Conservation (phyloP, 208 protist species). For the Trichomonas gallinae region DNA sequence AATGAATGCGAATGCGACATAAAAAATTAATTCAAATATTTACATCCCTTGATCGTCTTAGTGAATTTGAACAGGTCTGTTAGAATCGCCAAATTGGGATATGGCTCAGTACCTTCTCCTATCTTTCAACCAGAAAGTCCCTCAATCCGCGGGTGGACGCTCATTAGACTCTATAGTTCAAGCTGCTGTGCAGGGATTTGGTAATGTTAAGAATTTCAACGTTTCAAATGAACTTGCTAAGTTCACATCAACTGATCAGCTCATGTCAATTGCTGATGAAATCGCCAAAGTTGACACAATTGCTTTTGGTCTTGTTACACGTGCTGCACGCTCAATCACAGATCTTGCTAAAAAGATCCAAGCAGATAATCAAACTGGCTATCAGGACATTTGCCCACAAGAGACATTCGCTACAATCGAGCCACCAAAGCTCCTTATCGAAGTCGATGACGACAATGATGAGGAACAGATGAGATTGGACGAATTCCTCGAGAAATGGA, state of each 20-base stretch:
- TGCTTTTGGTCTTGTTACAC: not conserved
- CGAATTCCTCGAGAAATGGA: not conserved
- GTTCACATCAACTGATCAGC: not conserved
- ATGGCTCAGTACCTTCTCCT: constrained; percentile 20
- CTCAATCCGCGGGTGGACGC: not conserved
- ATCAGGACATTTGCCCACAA: too few species aligned
- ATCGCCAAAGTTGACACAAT: not conserved
- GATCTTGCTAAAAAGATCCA: not conserved
- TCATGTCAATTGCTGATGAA: not conserved
- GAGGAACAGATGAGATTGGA: not conserved
- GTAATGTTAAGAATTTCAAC: not conserved
- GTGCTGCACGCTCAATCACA: not conserved
- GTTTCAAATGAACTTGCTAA: not conserved
- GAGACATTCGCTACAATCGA: not conserved
- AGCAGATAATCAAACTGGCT: not conserved
- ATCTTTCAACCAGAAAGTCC: not conserved
- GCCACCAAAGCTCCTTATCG: not conserved
- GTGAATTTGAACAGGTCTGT: not conserved
- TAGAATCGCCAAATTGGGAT: not conserved
- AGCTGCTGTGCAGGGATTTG: not conserved
- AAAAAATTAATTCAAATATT: not conserved
- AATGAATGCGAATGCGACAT: too few species aligned
- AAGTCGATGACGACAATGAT: not conserved
- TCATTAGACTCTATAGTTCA: not conserved
- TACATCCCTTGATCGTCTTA: not conserved